A percentile compares a stretch with the other conserved stretches of the same genome.
These are phyloP conservation scores for Penicillium coffeae DNA, from an alignment of 495 filamentous ascomycete species.

Conservation along the genomic window DNA sequence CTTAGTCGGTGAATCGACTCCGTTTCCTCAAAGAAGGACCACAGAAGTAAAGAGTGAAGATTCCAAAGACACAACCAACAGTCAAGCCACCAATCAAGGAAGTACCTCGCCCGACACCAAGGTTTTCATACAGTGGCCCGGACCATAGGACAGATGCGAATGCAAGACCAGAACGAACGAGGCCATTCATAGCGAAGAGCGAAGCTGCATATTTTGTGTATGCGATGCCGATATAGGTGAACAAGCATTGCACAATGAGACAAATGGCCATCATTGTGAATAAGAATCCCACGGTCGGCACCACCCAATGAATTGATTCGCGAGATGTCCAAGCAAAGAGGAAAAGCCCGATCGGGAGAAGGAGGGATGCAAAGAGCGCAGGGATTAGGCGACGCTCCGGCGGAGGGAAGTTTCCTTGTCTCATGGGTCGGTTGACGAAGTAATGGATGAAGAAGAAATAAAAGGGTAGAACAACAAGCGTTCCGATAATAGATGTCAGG, in stretches of 20 bases:
- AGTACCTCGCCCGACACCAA: slow-evolving; percentile 2
- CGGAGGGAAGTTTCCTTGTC: neutral
- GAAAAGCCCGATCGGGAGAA: neutral
- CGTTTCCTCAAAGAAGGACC: neutral
- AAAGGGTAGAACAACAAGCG: neutral
- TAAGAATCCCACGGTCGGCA: slow-evolving; percentile 46
- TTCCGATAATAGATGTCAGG: neutral
- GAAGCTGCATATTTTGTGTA: slow-evolving; percentile 56
- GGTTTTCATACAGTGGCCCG: neutral
- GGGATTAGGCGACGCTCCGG: neutral
- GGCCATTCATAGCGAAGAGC: slow-evolving; percentile 51
- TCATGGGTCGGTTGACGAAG: neutral
- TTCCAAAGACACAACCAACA: neutral
- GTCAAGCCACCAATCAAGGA: slow-evolving; percentile 2
- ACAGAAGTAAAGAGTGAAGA: neutral
- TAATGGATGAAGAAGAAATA: neutral
- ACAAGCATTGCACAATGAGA: slow-evolving; percentile 52
- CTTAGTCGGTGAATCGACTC: no score
- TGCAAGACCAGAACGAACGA: slow-evolving; percentile 27
- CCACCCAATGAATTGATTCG: slow-evolving; percentile 47
- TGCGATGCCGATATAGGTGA: slow-evolving; percentile 49
- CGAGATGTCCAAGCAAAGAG: slow-evolving; percentile 7
- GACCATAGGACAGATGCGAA: slow-evolving; percentile 6
- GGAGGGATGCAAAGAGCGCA: slow-evolving; percentile 1
- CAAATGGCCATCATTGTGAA: slow-evolving; percentile 41